phyloP scores from a whole-genome alignment of 345 rosid genomes.

The Eucalyptus pauciflora region DNA sequence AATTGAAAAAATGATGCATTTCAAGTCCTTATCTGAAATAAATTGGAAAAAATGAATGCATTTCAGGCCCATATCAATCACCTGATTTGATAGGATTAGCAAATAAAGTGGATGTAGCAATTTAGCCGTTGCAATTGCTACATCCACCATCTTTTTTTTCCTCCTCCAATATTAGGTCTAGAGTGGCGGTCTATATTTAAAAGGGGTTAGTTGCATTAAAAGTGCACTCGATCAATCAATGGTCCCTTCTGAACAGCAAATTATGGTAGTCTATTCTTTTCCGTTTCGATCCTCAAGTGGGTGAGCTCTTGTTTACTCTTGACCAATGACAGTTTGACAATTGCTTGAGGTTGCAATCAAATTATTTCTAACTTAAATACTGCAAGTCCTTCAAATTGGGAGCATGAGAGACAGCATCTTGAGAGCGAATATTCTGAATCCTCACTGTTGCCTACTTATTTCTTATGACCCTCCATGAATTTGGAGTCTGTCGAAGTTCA shows the following conservation, averaged over 20 bases:
- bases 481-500: not conserved
- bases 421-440: not conserved
- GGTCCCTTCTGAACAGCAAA: not conserved
- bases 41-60: fast-evolving
- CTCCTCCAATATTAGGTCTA: not conserved
- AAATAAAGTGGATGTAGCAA: not conserved
- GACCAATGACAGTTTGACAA: not conserved
- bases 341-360: not conserved
- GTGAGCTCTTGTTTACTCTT: not conserved
- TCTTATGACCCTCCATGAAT: not conserved
- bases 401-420: not conserved
- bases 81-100: no score
- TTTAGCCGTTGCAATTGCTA: not conserved
- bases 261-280: not conserved
- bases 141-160: no score
- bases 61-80: fast-evolving
- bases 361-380: not conserved
- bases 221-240: not conserved
- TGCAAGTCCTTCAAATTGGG: not conserved
- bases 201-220: not conserved
- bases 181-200: not conserved
- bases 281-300: not conserved
- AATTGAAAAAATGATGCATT: fast-evolving
- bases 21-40: fast-evolving
- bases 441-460: not conserved